Percentiles rank a stretch among this genome's conserved stretches.
phyloP scores from a whole-genome alignment of 306 rosid species.

The Quercus suber region DNA sequence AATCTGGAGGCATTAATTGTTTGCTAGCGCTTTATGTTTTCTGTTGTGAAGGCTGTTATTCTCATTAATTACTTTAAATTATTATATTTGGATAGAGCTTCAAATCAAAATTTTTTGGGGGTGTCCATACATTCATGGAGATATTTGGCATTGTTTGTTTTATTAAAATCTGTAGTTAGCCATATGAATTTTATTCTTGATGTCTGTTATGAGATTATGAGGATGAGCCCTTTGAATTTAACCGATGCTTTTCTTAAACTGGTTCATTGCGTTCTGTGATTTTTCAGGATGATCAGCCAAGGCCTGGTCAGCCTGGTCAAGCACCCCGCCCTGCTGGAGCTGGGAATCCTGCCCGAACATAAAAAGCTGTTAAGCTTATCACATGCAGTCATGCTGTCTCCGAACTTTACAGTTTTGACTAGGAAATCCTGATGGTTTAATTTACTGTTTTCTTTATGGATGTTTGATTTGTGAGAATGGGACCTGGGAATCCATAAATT shows the following conservation, averaged over 20 bases:
- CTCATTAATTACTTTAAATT: no score
- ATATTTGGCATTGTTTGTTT: no score
- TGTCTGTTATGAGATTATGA: no score
- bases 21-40: neutral
- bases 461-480: neutral
- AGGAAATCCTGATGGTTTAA: neutral
- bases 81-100: no score
- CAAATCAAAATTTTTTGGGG: no score
- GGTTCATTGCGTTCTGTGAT: neutral
- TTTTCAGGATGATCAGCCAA: constrained; percentile 60
- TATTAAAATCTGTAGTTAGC: no score
- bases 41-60: neutral
- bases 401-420: constrained; percentile 1
- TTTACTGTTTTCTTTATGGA: neutral
- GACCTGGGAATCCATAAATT: neutral
- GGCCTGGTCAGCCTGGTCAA: constrained; percentile 74
- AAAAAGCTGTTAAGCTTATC: neutral
- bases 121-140: no score
- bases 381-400: neutral
- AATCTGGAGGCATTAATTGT: neutral
- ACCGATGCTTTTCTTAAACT: neutral
- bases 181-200: no score
- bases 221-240: no score
- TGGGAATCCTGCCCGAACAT: constrained; percentile 44
- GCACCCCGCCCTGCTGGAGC: constrained; percentile 61